Evolutionary conservation across 163 green algal genomes (phyloP), one percentile per base, ranked within the genome.

Genomic region (Coccomyxa subellipsoidea): DNA sequence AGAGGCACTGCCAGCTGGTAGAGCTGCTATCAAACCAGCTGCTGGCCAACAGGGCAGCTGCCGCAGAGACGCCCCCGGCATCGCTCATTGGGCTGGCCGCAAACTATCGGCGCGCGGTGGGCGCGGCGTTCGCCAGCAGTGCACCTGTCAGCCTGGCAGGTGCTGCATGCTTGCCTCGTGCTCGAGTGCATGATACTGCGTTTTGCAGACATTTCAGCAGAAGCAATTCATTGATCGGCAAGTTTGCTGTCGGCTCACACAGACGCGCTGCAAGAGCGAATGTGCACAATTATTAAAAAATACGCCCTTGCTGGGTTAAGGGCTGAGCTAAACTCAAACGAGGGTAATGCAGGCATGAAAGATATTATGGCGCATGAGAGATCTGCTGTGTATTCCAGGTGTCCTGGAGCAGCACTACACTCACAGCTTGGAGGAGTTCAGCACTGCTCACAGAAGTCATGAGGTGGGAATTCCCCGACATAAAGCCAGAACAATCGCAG

Each of bases 81-180:
- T 73, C 29, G 12, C 54, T 88, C 34, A 54, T 84, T 7, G 76
- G 86, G 0, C 54, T 90, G 0, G 39, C 54, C 29, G 34, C 75
- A 27, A 76, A 73, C 27, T 87, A 91, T 80, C 82, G 80, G 27
- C 83, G 69, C 0, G 31, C 72, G 10, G 82, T 91, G 18, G 78
- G 73, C 2, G 86, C 84, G 1, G 39, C 88, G 76, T 80, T 92
- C 0, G 83, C 87, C 70, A 80, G 80, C 12, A 87, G 85, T 8
- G 85, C 89, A n/a, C 76, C 87, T 1, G n/a, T 81, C 47, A 88
- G 84, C 40, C 38, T 92, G 23, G 75, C 85, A 76, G 86, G 89
- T 91, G 76, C 40, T 23, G 39, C 10, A 8, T 8, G 8, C n/a
- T n/a, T n/a, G n/a, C n/a, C n/a, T n/a, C n/a, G n/a, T n/a, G n/a